A percentile compares a stretch with the other conserved stretches of the same genome.
Evolutionary conservation across 1,139 yeast genomes (phyloP).

Genomic region (Arxiozyma heterogenica): DNA sequence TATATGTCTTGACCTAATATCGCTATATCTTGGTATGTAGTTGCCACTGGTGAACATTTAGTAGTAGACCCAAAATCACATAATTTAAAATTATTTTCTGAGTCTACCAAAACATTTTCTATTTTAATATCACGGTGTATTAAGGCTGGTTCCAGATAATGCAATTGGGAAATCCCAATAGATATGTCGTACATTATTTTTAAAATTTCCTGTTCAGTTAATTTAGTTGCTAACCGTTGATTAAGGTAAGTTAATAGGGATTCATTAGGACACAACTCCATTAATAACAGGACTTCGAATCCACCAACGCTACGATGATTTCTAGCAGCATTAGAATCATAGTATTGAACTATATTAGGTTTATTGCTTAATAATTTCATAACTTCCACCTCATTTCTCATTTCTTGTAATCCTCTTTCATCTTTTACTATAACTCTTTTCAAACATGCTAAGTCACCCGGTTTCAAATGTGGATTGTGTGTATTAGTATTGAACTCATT

Average conservation of each 20-base stretch:
- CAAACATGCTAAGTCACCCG: constrained; percentile 49
- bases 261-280: constrained; percentile 85
- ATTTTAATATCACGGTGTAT: constrained; percentile 91
- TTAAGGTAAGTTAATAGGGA: constrained; percentile 93
- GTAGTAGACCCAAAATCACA: constrained; percentile 95
- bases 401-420: constrained; percentile 54
- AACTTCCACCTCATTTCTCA: constrained; percentile 72
- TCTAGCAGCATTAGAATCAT: constrained; percentile 92
- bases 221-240: constrained; percentile 66
- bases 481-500: constrained; percentile 17
- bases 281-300: constrained; percentile 81
- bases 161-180: constrained; percentile 81
- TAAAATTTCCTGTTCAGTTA: constrained; percentile 73
- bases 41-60: constrained; percentile 39
- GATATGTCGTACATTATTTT: constrained; percentile 77
- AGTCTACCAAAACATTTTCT: constrained; percentile 81
- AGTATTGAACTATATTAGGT: constrained; percentile 73
- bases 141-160: constrained; percentile 67
- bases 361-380: constrained; percentile 77
- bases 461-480: constrained; percentile 10
- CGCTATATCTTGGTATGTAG: constrained; percentile 36
- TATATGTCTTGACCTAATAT: constrained; percentile 74
- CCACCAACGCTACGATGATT: constrained; percentile 25
- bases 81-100: constrained; percentile 61
- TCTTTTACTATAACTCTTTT: constrained; percentile 69